These are phyloP conservation scores for Phyllosticta citrichinensis DNA, from an alignment of 2,329 filamentous ascomycete genomes.

Conservation along the genomic window DNA sequence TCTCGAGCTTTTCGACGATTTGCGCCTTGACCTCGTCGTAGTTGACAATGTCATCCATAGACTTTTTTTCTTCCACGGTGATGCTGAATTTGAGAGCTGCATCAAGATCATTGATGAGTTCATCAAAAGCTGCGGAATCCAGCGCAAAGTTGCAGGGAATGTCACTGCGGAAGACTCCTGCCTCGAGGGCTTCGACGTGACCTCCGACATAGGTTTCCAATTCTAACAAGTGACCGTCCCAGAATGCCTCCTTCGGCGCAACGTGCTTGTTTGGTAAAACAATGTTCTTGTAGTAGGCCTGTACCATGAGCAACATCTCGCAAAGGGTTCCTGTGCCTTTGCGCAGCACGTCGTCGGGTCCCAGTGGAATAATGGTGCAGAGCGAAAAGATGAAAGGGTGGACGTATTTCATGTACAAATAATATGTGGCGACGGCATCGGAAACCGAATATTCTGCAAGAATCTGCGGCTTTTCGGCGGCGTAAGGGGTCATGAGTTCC, in stretches of 20 bases:
- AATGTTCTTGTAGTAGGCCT: constrained; percentile 87
- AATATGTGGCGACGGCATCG: constrained; percentile 97
- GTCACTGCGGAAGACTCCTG: constrained; percentile 90
- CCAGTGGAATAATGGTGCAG: constrained; percentile 89
- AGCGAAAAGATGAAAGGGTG: constrained; percentile 98
- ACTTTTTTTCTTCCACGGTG: constrained; percentile 43
- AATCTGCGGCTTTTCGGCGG: constrained; percentile 81
- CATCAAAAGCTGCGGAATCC: constrained; percentile 81
- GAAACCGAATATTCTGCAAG: constrained; percentile 97
- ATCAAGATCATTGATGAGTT: constrained; percentile 77
- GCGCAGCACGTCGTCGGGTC: constrained; percentile 81
- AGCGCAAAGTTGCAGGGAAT: constrained; percentile 91
- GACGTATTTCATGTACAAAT: constrained; percentile 99
- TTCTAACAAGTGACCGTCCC: constrained; percentile 90
- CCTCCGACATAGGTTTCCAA: constrained; percentile 97
- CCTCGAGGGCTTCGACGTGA: constrained; percentile 98
- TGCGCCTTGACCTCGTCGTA: constrained; percentile 62
- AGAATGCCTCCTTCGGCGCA: constrained; percentile 83
- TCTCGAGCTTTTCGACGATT: constrained; percentile 60
- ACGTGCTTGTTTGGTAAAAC: constrained; percentile 94
- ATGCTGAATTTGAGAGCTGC: constrained; percentile 76
- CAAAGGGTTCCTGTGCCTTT: constrained; percentile 98
- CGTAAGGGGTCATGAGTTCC: constrained; percentile 86
- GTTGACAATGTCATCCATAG: constrained; percentile 40
- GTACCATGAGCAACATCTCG: constrained; percentile 98